Conservation (phyloP, 1,284 basidiomycete genomes). For the Ustilago lituana region DNA sequence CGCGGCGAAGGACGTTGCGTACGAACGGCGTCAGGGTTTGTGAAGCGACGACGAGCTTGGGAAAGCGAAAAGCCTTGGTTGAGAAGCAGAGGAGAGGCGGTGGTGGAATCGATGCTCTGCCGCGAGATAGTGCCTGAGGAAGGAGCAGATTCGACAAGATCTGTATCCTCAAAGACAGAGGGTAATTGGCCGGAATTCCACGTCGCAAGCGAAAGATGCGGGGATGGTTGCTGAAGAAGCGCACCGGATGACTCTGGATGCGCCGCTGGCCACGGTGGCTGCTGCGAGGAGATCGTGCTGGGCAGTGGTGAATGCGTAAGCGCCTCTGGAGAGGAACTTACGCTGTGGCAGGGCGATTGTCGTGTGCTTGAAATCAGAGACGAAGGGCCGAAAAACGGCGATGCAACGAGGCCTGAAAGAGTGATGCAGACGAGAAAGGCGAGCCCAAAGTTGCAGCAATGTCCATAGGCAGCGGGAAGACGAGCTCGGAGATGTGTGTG, state of each 20-base stretch:
- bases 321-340: constrained; percentile 22
- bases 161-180: constrained; percentile 34
- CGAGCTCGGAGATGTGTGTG: no score
- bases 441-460: neutral
- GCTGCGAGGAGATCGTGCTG: constrained; percentile 38
- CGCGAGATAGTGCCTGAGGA: constrained; percentile 21
- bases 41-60: constrained; percentile 32
- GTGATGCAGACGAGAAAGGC: neutral
- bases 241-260: constrained; percentile 19
- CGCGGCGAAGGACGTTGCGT: constrained; percentile 17
- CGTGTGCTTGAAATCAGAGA: neutral
- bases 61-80: constrained; percentile 14
- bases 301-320: constrained; percentile 26
- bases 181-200: constrained; percentile 30
- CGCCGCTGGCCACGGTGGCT: constrained; percentile 33
- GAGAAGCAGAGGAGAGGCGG: constrained; percentile 18
- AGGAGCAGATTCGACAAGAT: constrained; percentile 14
- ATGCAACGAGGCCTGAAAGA: no score
- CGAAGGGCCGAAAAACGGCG: neutral
- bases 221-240: constrained; percentile 1
- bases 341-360: constrained; percentile 1
- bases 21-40: constrained; percentile 23
- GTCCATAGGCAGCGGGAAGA: constrained; percentile 2
- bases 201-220: neutral
- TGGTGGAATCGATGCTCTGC: constrained; percentile 18